Base-by-base conservation (phyloP, 441 rosid species). In the Gossypium davidsonii region DNA sequence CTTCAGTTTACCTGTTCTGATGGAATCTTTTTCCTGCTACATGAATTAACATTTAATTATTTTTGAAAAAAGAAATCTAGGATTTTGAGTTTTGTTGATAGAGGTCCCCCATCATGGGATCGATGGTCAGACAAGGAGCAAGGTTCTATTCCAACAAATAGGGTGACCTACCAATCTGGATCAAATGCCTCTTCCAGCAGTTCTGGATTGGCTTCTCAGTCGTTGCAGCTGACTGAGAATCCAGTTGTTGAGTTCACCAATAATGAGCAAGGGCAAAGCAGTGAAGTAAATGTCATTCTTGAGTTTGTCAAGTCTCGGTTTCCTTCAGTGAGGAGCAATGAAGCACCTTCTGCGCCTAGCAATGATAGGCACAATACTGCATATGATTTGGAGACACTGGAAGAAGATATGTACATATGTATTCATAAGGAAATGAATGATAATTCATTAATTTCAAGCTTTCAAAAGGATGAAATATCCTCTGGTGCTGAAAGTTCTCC, bases 91-190 rank as follows among this genome's bases (percentile, higher is more conserved):
- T 84, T 93, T 78, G 87, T 86, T 71, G 92, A 93, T 74, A 87
- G 85, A 84, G 93, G 87, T n/a, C 83, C 90, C 68, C 87, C 84
- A 44, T 86, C 90, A 66, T 96, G 98, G 98, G 89, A 91, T 75
- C 87, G 75, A 58, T 78, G 48, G 61, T 75, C 81, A 6, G 85
- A 81, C 44, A 83, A 79, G 82, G 88, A 74, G 57, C 67, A 78
- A 53, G 73, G 53, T 67, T 72, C 78, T 57, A 62, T 48, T 34
- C 58, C 75, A 70, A 60, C 76, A 68, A 83, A 81, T 44, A 80
- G 77, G 73, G 75, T 76, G 75, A 56, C 72, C 58, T 81, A 80
- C 73, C 87, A 76, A 73, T 59, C 69, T 73, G 82, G 82, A 76
- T 64, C 59, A 23, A 70, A 17, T 65, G 76, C 73, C 55, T 76